Base-by-base conservation (phyloP, 192 early-diverging fungal genomes). In the Pilobolus umbonatus region DNA sequence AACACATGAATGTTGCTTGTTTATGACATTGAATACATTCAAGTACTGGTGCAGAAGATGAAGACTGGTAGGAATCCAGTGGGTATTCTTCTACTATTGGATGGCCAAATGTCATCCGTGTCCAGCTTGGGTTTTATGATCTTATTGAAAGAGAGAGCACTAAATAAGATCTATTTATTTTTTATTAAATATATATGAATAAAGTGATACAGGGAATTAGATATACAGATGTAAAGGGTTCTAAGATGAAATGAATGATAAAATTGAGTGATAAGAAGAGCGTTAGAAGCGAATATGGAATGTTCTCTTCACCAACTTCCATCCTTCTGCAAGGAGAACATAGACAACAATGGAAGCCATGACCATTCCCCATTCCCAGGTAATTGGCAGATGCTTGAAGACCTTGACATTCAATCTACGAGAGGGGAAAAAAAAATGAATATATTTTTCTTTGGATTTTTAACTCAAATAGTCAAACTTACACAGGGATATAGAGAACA, bases 291-390 rank as follows among this genome's bases (percentile, higher is more conserved):
- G 45, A 25, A 47, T 17, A 28, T 10, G 31, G 51, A 53, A 17
- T 32, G 5, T 28, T 31, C 45, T 46, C 32, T 59, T 59, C 30
- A 59, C 12, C 4, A 44, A 46, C 36, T 90, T 90, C 75, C 81
- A 90, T 14, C 74, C 11, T 67, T 90, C 87, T 24, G 76, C 75
- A 14, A 81, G 25, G 15, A 76, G 69, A 14, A 88, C 60, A 63
- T 85, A 90, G 15, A 88, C 56, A 15, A 88, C 36, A 55, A 76
- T 55, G 8, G 85, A 77, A 24, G 74, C 68, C 28, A 74, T 61
- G 19, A 88, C 77, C 52, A 88, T 71, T 24, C 81, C 84, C 88
- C 88, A 90, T 74, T 88, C 87, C 81, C 81, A 88, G 52, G 75
- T 66, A 40, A 88, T 79, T n/a, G 72, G 71, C 40, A 68, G 67